Evolutionary conservation across 768 basidiomycete genomes (phyloP).

Genomic region (Chalciporus piperatus): DNA sequence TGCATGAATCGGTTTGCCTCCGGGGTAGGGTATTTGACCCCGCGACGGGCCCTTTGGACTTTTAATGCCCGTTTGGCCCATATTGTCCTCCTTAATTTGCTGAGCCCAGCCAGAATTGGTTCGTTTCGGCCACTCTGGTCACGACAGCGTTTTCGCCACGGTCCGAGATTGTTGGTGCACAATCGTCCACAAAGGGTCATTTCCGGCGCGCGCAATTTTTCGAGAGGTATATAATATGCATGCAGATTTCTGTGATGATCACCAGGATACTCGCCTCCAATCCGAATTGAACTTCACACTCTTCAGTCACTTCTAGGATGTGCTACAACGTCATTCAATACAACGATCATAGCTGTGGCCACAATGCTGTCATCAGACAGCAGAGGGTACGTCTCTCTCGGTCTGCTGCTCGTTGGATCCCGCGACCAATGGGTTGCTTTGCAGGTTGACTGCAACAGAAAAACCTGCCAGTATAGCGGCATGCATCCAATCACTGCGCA

Average conservation of each 20-base stretch:
- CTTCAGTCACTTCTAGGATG: slow-evolving; percentile 20
- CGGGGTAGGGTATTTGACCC: slow-evolving; percentile 1
- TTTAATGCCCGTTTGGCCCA: slow-evolving; percentile 7
- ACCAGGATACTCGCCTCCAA: slow-evolving; percentile 4
- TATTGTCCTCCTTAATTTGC: slow-evolving; percentile 18
- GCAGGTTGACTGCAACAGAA: slow-evolving; percentile 49
- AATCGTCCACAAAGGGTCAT: slow-evolving; percentile 6
- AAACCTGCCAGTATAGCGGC: slow-evolving; percentile 39
- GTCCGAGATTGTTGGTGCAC: slow-evolving; percentile 2
- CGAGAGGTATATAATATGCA: slow-evolving; percentile 23
- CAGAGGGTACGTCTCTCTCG: slow-evolving; percentile 33
- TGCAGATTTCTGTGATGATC: not conserved
- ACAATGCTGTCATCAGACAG: slow-evolving; percentile 27
- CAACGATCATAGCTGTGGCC: slow-evolving; percentile 33
- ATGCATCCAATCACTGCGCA: slow-evolving; percentile 34
- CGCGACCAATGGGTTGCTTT: not conserved
- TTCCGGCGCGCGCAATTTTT: not conserved
- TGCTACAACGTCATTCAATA: slow-evolving; percentile 35
- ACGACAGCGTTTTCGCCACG: not conserved
- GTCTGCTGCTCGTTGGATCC: not conserved
- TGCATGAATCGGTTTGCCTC: slow-evolving; percentile 6
- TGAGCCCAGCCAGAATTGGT: slow-evolving; percentile 11
- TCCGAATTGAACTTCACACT: not conserved
- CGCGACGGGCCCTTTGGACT: not conserved
- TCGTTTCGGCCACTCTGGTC: slow-evolving; percentile 1